Evolutionary conservation across 2,329 filamentous ascomycete genomes (phyloP).

Genomic region (Byssothecium circinans): DNA sequence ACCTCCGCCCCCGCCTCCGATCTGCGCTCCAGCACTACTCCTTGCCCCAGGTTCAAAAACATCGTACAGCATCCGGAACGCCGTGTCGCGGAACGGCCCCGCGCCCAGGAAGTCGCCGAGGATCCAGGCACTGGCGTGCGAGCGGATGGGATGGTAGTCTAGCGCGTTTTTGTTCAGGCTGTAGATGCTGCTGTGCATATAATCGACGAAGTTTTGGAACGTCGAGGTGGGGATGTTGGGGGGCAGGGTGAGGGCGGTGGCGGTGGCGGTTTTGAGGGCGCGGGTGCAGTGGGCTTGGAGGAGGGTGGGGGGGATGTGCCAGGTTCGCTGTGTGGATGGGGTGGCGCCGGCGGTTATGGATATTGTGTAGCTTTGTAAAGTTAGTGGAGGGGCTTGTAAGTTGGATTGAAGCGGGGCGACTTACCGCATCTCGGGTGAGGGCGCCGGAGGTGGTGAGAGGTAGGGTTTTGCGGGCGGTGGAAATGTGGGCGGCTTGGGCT

Average conservation of each 20-base stretch:
- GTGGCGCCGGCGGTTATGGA: slow-evolving; percentile 5
- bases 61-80: slow-evolving; percentile 11
- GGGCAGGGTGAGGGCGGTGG: not conserved
- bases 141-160: slow-evolving; percentile 10
- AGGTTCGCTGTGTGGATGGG: slow-evolving; percentile 9
- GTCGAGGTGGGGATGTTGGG: slow-evolving; percentile 1
- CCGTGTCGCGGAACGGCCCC: slow-evolving; percentile 9
- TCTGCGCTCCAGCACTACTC: not conserved
- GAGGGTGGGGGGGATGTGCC: slow-evolving; percentile 8
- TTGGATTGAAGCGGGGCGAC: not conserved
- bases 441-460: not conserved
- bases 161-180: slow-evolving; percentile 10
- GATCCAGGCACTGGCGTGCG: slow-evolving; percentile 9
- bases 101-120: slow-evolving; percentile 15
- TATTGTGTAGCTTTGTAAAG: not conserved
- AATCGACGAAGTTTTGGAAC: slow-evolving; percentile 23
- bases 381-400: not conserved
- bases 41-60: slow-evolving; percentile 9
- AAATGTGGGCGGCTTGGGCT: not conserved
- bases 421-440: not conserved
- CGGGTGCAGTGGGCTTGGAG: slow-evolving; percentile 11
- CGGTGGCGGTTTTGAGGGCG: slow-evolving; percentile 4
- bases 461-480: not conserved
- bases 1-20: not conserved
- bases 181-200: slow-evolving; percentile 22